These are phyloP conservation scores for Aureobasidium sp. DNA, from an alignment of 2,329 filamentous ascomycete species.

Conservation along the genomic window DNA sequence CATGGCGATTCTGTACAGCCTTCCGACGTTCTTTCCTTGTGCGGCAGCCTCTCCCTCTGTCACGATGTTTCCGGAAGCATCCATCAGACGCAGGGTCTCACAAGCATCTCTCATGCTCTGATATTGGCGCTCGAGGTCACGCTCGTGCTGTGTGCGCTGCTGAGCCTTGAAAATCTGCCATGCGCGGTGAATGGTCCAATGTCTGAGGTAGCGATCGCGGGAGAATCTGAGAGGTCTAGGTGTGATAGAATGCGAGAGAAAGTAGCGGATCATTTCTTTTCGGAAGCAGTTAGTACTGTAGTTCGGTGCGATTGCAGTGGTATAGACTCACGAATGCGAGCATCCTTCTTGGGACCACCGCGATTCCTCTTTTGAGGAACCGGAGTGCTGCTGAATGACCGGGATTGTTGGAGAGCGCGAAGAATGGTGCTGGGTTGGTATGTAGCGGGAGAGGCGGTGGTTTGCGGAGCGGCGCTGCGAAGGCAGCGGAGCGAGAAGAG, in stretches of 20 bases:
- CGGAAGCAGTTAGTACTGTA: background rate
- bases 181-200: slow-evolving; percentile 98
- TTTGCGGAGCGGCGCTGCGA: slow-evolving; percentile 2
- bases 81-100: slow-evolving; percentile 63
- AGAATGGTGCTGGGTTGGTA: slow-evolving; percentile 3
- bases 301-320: background rate
- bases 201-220: slow-evolving; percentile 76
- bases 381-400: slow-evolving; percentile 27
- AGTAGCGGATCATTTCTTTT: slow-evolving; percentile 58
- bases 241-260: slow-evolving; percentile 58
- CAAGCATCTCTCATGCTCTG: slow-evolving; percentile 76
- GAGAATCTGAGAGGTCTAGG: slow-evolving; percentile 79
- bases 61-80: slow-evolving; percentile 32
- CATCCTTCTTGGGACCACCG: slow-evolving; percentile 24
- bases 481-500: slow-evolving; percentile 30
- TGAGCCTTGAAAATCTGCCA: slow-evolving; percentile 75
- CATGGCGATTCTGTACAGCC: slow-evolving; percentile 80
- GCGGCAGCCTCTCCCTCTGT: slow-evolving; percentile 20
- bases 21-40: slow-evolving; percentile 51
- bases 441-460: background rate
- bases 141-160: slow-evolving; percentile 53
- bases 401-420: slow-evolving; percentile 16
- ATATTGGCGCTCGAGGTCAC: slow-evolving; percentile 70
- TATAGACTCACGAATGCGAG: slow-evolving; percentile 22
- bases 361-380: slow-evolving; percentile 30